These are phyloP conservation scores for Corymbia calophylla DNA, from an alignment of 441 rosid genomes.

Conservation along the genomic window DNA sequence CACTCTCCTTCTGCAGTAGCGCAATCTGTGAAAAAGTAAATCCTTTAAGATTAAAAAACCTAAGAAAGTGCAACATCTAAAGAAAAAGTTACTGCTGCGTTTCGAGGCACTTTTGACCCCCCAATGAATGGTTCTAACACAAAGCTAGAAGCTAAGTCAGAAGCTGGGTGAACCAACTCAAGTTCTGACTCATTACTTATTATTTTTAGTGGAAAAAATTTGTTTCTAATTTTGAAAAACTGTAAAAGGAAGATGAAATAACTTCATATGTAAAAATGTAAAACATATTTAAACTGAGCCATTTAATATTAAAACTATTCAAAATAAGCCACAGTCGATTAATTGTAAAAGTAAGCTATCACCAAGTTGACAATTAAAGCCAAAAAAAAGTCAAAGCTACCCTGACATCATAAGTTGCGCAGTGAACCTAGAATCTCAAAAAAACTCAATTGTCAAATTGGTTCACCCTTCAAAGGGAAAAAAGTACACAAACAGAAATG, in stretches of 20 bases:
- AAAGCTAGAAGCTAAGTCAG: not conserved
- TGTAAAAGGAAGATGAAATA: not conserved
- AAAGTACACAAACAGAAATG: not conserved
- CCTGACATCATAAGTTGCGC: not conserved
- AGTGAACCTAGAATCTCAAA: not conserved
- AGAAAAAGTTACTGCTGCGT: not conserved
- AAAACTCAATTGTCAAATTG: not conserved
- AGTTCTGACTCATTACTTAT: not conserved
- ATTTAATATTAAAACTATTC: not conserved
- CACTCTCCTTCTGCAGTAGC: constrained; percentile 87
- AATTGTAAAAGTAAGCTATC: not conserved
- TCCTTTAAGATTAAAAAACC: constrained; percentile 8
- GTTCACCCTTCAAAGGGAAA: not conserved
- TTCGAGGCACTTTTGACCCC: not conserved
- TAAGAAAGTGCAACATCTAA: not conserved
- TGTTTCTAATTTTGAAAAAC: not conserved
- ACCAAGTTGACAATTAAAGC: not conserved
- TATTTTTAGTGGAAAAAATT: not conserved
- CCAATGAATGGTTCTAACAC: not conserved
- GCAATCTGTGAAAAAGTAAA: constrained; percentile 51
- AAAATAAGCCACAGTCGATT: not conserved
- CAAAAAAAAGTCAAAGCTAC: not conserved
- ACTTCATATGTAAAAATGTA: not conserved
- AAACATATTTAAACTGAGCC: not conserved
- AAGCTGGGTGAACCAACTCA: not conserved